Base-by-base conservation (phyloP, 352 stramenopile species). In the Phytophthora palmivora region DNA sequence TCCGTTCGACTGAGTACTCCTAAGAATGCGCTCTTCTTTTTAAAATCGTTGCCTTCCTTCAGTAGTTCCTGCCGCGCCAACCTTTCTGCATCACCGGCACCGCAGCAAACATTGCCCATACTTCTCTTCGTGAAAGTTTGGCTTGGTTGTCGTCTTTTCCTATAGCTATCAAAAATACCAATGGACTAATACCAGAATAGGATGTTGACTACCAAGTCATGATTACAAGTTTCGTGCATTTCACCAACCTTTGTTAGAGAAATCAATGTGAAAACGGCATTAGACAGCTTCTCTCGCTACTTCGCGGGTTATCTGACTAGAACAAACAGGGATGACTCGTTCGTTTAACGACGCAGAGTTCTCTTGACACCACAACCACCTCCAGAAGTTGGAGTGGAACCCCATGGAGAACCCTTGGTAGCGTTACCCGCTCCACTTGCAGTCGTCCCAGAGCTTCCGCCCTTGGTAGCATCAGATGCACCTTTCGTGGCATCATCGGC, bases 31-130 rank as follows among this genome's bases (percentile, higher is more conserved):
- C 59, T 87, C 65, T 88, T 89, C 53, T 85, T 84, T 73, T 84
- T 89, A 57, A 90, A 90, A 36, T 87, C 77, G 50, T 59, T 70
- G 56, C 82, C 82, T 66, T 90, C 80, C 56, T 84, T 85, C 0
- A 92, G 78, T 44, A 87, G 45, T 50, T 84, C 77, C 36, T 78
- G 82, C 16, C 80, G 79, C 53, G 82, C 74, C 39, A 82, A 53
- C 69, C 82, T 81, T 72, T 92, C 82, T 33, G 78, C 78, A 66
- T 82, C 64, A 18, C 76, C 78, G 24, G 24, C 51, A 4, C 79
- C 78, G 55, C 82, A 91, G 63, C 80, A 92, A 41, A 72, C 47
- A 58, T 92, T 92, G n/a, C 82, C 82, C 82, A 92, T 92, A 19
- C 10, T 63, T 39, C 21, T 15, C 16, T 18, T 47, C 22, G 21